Base-by-base conservation (phyloP, 805 yeast species). In the Priceomyces medius region DNA sequence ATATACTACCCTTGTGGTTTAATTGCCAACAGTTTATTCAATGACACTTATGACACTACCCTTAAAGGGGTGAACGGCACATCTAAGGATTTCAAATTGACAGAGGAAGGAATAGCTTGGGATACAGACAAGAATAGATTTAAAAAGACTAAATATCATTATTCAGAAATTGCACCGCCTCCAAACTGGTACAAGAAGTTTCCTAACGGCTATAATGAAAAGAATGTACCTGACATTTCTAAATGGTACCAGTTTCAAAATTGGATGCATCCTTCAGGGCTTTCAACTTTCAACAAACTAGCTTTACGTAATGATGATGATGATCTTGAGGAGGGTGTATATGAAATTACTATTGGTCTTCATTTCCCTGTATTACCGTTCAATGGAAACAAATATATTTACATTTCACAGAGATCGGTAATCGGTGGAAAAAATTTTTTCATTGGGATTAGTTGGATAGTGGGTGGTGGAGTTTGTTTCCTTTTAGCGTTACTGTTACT, bases 1-100 rank as follows among this genome's bases (percentile, higher is more conserved):
- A 75, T 67, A 38, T 74, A 75, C 46, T 86, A 86, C 55, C 95
- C 95, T 10, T 86, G 95, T 63, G 95, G 95, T 1, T 68, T 86
- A 45, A 85, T 86, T 55, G 93, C 95, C 13, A 86, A 86, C 59
- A 77, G 90, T 7, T 51, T 84, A 51, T 86, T 85, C 64, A 86
- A 86, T 60, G 95, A 86, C 54, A 84, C 93, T 0, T 83, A 47
- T 41, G 28, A 53, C 13, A 36, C 53, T 8, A 59, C 71, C 3
- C 57, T 71, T 19, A 37, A 20, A 4, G 71, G 61, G 2, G 73
- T 64, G 12, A 71, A 71, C 45, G 73, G 73, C 7, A 59, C 69
- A 3, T 16, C 48, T 2, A 35, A 45, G 0, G 62, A 63, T 46
- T 69, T 62, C 45, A 34, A 43, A 19, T 55, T 71, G 64, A 65